Base-by-base conservation (phyloP, 2,329 filamentous ascomycete species). In the Alternaria consortialis region DNA sequence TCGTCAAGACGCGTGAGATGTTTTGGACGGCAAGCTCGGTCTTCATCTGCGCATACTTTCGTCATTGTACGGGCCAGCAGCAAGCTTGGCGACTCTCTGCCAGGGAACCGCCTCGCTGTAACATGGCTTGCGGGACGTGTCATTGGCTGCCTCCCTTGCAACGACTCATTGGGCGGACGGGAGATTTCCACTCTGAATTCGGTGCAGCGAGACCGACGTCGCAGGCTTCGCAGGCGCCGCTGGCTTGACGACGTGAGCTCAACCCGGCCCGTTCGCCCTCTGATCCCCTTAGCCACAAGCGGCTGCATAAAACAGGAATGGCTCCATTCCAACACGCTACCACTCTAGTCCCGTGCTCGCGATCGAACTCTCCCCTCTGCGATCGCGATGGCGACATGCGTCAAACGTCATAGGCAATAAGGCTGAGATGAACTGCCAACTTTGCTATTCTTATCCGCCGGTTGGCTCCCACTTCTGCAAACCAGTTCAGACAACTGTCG, bases 361-460 rank as follows among this genome's bases (percentile, higher is more conserved):
- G 69, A 75, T 76, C 74, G 72, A 71, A 56, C 60, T 67, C 32
- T 64, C 65, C 61, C 62, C 69, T 63, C 62, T 64, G 55, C 27
- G 63, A 74, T 77, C 72, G 60, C 68, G 65, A 75, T 75, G 64
- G 56, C 66, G 60, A 68, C 53, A 63, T 60, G 39, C 36, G 50
- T 54, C 56, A 55, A 66, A 76, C 75, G 75, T 78, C 75, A 78
- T 76, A 65, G 60, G 36, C 68, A 67, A 69, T 61, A 68, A 67
- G 60, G 51, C 63, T 70, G 62, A 63, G 48, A 61, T 62, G 60
- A 53, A 53, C 56, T 71, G 65, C 71, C 74, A 66, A 65, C 70
- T 70, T 68, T 63, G 61, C 66, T 66, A 61, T 58, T 42, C 25
- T 47, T 25, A 46, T 50, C 53, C 46, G 7, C 52, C n/a, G 17